A percentile compares a stretch with the other conserved stretches of the same genome.
These are phyloP conservation scores for Scopulariopsis brevicaulis DNA, from an alignment of 2,329 filamentous ascomycete species.

Conservation along the genomic window DNA sequence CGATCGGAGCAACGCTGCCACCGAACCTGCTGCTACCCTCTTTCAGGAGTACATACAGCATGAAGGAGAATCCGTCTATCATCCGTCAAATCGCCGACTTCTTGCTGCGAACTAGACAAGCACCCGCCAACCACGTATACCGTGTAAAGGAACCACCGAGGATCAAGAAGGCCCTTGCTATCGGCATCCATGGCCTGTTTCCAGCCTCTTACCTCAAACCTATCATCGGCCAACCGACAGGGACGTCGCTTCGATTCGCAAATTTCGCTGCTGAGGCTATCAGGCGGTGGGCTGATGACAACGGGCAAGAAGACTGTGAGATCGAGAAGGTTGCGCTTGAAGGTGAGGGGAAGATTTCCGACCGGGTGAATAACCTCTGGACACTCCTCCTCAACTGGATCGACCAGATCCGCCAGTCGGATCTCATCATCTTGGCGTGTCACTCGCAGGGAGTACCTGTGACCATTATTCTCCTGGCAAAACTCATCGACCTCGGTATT, in stretches of 20 bases:
- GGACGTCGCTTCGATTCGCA: constrained; percentile 88
- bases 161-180: constrained; percentile 78
- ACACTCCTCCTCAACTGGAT: constrained; percentile 92
- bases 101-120: constrained; percentile 41
- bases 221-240: constrained; percentile 88
- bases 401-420: constrained; percentile 74
- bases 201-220: constrained; percentile 78
- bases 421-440: constrained; percentile 84
- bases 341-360: constrained; percentile 83
- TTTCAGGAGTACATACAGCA: constrained; percentile 55
- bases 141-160: constrained; percentile 56
- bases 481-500: constrained; percentile 82
- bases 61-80: constrained; percentile 58
- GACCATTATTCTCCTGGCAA: constrained; percentile 81
- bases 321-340: constrained; percentile 93
- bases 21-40: constrained; percentile 59
- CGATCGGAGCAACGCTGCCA: constrained; percentile 12
- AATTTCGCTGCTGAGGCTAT: constrained; percentile 79
- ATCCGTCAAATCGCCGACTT: constrained; percentile 54
- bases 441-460: constrained; percentile 96
- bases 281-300: constrained; percentile 64
- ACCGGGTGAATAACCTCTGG: constrained; percentile 88
- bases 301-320: constrained; percentile 63
- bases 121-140: constrained; percentile 58
- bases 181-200: constrained; percentile 91